A percentile compares a stretch with the other conserved stretches of the same genome.
phyloP scores from a whole-genome alignment of 305 asterid species.

The Fraxinus albicans region DNA sequence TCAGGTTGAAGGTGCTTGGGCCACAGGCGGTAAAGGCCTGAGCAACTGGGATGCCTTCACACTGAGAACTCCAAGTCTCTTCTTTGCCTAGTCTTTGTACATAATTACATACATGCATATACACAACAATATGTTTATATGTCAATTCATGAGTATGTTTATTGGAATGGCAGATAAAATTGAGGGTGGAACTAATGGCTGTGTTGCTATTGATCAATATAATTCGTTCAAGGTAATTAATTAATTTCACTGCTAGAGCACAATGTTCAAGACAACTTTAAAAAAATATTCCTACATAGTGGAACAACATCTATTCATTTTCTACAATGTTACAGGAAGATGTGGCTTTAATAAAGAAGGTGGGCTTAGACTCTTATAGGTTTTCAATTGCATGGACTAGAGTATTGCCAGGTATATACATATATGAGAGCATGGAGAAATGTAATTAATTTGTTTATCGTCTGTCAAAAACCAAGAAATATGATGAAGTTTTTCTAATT shows the following conservation, averaged over 20 bases:
- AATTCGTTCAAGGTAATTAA: background rate
- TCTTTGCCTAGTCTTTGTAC: background rate
- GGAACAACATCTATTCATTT: background rate
- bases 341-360: background rate
- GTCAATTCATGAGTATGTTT: background rate
- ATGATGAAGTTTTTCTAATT: background rate
- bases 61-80: slow-evolving; percentile 14
- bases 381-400: slow-evolving; percentile 32
- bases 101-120: background rate
- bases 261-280: background rate
- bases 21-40: slow-evolving; percentile 15
- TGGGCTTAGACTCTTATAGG: slow-evolving; percentile 13
- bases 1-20: slow-evolving; percentile 21
- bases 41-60: slow-evolving; percentile 25
- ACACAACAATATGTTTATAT: background rate
- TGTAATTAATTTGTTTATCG: background rate
- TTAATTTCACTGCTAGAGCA: background rate
- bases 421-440: background rate
- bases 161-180: background rate
- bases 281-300: background rate
- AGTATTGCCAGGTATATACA: slow-evolving; percentile 18
- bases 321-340: background rate
- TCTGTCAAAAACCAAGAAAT: background rate
- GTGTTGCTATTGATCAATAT: slow-evolving; percentile 6
- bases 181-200: background rate